Evolutionary conservation across 768 basidiomycete species (phyloP).

Genomic region (Lactarius quietus): DNA sequence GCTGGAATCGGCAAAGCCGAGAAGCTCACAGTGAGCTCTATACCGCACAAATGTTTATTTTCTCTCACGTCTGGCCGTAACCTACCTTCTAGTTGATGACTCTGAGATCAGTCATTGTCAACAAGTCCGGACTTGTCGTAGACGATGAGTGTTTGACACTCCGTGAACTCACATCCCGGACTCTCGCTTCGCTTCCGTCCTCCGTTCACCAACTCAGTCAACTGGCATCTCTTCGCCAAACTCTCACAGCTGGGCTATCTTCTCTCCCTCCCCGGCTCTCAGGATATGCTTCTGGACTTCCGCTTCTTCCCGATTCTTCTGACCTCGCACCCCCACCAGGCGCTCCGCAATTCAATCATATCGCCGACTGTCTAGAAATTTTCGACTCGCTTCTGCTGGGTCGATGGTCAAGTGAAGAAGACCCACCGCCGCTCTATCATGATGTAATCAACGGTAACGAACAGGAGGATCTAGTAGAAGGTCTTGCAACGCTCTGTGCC

Average conservation of each 20-base stretch:
- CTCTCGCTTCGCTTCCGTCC: constrained; percentile 48
- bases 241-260: constrained; percentile 38
- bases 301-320: constrained; percentile 35
- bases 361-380: constrained; percentile 54
- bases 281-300: constrained; percentile 41
- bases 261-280: constrained; percentile 39
- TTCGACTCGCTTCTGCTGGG: constrained; percentile 62
- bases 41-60: constrained; percentile 3
- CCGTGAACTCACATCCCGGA: constrained; percentile 42
- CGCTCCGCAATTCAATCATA: constrained; percentile 41
- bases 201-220: constrained; percentile 36
- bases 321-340: constrained; percentile 23
- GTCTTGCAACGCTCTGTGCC: constrained; percentile 50
- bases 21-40: constrained; percentile 44
- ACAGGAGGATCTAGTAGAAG: constrained; percentile 45
- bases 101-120: constrained; percentile 37
- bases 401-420: constrained; percentile 43
- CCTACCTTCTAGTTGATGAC: constrained; percentile 33
- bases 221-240: constrained; percentile 33
- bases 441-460: constrained; percentile 36
- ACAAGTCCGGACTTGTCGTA: constrained; percentile 32
- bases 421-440: constrained; percentile 25
- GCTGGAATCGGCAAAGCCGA: constrained; percentile 58
- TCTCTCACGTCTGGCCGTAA: not conserved
- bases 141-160: constrained; percentile 53